A percentile compares a stretch with the other conserved stretches of the same genome.
Conservation (phyloP, 2,329 filamentous ascomycete genomes). For the Chrysosporium queenslandicum region DNA sequence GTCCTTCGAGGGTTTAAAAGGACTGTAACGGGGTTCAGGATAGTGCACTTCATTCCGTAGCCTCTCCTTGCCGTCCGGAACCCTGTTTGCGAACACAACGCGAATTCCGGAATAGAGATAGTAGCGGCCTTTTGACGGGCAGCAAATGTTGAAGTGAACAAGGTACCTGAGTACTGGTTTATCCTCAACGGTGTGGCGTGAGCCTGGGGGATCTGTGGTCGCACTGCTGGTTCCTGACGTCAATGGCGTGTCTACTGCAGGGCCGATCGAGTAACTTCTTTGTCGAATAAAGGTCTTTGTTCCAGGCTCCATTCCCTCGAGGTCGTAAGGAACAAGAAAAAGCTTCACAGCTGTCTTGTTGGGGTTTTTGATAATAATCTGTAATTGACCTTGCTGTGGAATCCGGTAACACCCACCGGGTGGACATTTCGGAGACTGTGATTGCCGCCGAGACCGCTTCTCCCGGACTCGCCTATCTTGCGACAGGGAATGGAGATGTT, state of each 20-base stretch:
- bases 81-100: constrained; percentile 92
- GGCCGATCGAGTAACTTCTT: constrained; percentile 79
- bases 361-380: constrained; percentile 95
- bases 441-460: constrained; percentile 50
- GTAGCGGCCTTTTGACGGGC: constrained; percentile 68
- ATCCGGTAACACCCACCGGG: constrained; percentile 89
- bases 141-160: constrained; percentile 88
- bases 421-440: constrained; percentile 54
- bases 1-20: constrained; percentile 60
- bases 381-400: constrained; percentile 83
- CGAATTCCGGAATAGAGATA: constrained; percentile 87
- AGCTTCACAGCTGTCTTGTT: constrained; percentile 97
- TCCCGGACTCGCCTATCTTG: constrained; percentile 38
- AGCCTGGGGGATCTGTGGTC: constrained; percentile 44
- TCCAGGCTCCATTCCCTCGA: constrained; percentile 82
- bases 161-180: constrained; percentile 77
- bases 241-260: constrained; percentile 63
- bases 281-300: constrained; percentile 96
- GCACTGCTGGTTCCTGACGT: constrained; percentile 38
- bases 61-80: constrained; percentile 89
- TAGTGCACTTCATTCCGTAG: constrained; percentile 80
- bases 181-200: constrained; percentile 30
- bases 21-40: constrained; percentile 75
- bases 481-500: constrained; percentile 19
- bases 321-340: constrained; percentile 85